Evolutionary conservation across 179 eudicot species (phyloP), one percentile per base, ranked within the genome.

Genomic region (Drosera spatulata): DNA sequence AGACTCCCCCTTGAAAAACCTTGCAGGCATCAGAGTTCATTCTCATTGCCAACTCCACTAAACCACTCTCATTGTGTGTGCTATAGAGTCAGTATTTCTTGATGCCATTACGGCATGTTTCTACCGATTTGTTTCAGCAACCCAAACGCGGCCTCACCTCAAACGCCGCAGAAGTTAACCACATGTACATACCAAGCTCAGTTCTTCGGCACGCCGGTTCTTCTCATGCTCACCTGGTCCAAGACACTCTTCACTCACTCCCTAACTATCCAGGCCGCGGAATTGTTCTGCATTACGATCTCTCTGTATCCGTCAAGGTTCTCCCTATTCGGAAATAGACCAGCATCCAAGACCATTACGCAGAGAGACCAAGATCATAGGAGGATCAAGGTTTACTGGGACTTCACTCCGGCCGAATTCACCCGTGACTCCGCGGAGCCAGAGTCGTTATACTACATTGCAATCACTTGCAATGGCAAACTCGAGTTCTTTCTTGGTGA

Each of bases 141-240:
- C 60, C 81, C 83, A 5, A 62, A 48, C 61, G 41, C 9, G 6
- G 55, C 6, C 73, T 4, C 33, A 38, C 60, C 39, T 54, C 10
- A 56, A 53, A 47, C 66, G 9, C 61, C 47, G 6, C 73, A 79
- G 10, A 75, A 66, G 37, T 77, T 82, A 43, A 65, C 77, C 41
- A 82, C 87, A 2, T 82, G 82, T 69, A 75, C 68, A 7, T 82
- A 82, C 51, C 80, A 72, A 66, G 65, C 82, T 62, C 73, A 71
- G 54, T 58, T 82, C 41, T 48, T 55, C 39, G 68, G 68, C 72
- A 66, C 79, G 6, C 80, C 75, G 10, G 62, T 67, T 61, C 46
- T 61, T 14, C 77, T 82, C 5, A 82, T 85, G 45, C 80, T 82
- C 62, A 80, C 85, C 45, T 82, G 88, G 88, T 80, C 82, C 12